A percentile compares a stretch with the other conserved stretches of the same genome.
Evolutionary conservation across 495 filamentous ascomycete species (phyloP).

Genomic region (Hypoxylon perforatum): DNA sequence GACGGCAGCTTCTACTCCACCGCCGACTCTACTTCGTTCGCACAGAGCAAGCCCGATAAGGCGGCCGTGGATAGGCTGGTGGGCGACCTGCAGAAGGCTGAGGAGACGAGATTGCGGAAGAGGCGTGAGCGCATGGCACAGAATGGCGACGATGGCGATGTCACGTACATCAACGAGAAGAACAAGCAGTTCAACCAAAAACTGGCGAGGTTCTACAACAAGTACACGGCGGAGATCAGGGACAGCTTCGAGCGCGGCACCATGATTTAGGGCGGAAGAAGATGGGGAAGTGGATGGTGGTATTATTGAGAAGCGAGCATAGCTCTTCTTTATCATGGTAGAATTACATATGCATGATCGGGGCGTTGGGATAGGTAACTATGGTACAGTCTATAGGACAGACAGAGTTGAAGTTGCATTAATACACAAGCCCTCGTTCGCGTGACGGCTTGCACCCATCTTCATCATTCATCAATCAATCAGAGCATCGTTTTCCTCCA

Average conservation of each 20-base stretch:
- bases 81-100: conserved; percentile 84
- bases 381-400: conserved; percentile 48
- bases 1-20: conserved; percentile 90
- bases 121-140: conserved; percentile 79
- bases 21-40: conserved; percentile 81
- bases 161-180: conserved; percentile 99
- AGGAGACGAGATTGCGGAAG: conserved; percentile 86
- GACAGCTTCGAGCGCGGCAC: conserved; percentile 98
- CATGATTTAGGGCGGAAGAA: conserved; percentile 67
- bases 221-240: conserved; percentile 97
- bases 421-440: conserved; percentile 23
- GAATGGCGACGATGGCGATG: conserved; percentile 82
- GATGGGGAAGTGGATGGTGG: conserved; percentile 2
- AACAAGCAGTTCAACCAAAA: conserved; percentile 99
- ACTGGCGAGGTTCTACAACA: conserved; percentile 93
- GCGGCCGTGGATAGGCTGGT: conserved; percentile 92
- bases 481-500: conserved; percentile 87
- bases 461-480: too few species aligned
- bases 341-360: conserved; percentile 30
- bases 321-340: conserved; percentile 18
- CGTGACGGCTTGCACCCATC: too few species aligned
- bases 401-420: too few species aligned
- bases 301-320: conserved; percentile 22
- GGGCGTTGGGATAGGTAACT: conserved; percentile 27
- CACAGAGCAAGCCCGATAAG: conserved; percentile 87